phyloP scores from a whole-genome alignment of 164 flowering plant species.

The Sextonia rubra region DNA sequence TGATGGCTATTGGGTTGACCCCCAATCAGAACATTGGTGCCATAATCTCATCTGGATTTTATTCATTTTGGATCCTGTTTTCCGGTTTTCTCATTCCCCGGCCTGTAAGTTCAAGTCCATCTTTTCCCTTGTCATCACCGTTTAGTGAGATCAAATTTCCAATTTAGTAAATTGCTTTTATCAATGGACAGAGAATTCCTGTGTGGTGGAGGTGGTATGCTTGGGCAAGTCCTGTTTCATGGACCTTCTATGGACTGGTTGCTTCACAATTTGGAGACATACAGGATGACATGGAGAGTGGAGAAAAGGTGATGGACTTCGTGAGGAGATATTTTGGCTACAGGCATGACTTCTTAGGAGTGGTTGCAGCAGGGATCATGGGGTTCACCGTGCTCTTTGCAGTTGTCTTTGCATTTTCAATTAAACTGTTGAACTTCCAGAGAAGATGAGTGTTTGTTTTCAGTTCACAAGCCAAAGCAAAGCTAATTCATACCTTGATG shows the following conservation, averaged over 20 bases:
- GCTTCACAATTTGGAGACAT: conserved; percentile 41
- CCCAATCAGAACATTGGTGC: conserved; percentile 57
- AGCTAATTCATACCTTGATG: too few species aligned
- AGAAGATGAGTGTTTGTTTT: conserved; percentile 26
- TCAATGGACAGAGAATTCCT: conserved; percentile 25
- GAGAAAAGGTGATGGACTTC: conserved; percentile 25
- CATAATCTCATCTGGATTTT: conserved; percentile 49
- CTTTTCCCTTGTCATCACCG: not conserved
- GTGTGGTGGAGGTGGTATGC: conserved; percentile 59
- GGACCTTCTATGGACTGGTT: conserved; percentile 48
- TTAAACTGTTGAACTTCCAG: conserved; percentile 59
- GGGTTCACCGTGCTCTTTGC: conserved; percentile 44
- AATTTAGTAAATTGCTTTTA: not conserved
- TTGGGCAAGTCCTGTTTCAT: conserved; percentile 51
- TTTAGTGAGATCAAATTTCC: not conserved
- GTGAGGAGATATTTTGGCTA: conserved; percentile 38
- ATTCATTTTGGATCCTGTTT: conserved; percentile 59
- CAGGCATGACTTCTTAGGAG: conserved; percentile 38
- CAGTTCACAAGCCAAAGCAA: conserved; percentile 5
- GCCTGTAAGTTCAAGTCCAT: conserved; percentile 34
- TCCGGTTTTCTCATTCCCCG: conserved; percentile 57
- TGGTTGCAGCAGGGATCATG: conserved; percentile 26
- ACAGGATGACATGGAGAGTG: conserved; percentile 4
- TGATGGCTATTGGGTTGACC: conserved; percentile 67
- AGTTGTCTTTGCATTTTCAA: conserved; percentile 39